Base-by-base conservation (phyloP, 345 rosid genomes). In the Camelina laxa region DNA sequence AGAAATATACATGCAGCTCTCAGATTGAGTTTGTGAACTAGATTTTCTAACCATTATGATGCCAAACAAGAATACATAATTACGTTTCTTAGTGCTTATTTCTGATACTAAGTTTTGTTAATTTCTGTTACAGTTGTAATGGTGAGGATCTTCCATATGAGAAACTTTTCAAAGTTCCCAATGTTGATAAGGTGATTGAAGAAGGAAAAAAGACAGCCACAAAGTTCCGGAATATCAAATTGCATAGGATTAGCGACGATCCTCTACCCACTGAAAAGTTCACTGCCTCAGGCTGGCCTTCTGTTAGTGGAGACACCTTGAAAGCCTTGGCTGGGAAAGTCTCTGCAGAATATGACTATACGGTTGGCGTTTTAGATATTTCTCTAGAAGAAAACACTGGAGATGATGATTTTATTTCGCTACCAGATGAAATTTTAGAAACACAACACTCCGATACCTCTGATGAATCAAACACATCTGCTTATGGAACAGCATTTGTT, bases 261-360 rank as follows among this genome's bases (percentile, higher is more conserved):
- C 69, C 64, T 13, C 73, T 93, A 65, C 88, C 91, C 41, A 72
- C 84, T 30, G 97, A 92, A 82, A 82, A 71, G 64, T 95, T 75
- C 76, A 92, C 99, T 19, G 80, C 90, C 60, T 79, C 84, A 22
- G 99, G 97, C 76, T 86, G 88, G 93, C 99, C 99, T 22, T 90
- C 97, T 15, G 85, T 92, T 73, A 82, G 93, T 62, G 96, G 96
- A 50, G 86, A 73, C 49, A 89, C 91, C 81, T 84, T 95, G 76
- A 95, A 95, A 78, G 78, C 74, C 79, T 81, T 90, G 53, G 96
- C 90, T 42, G 88, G 92, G 71, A 90, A 87, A 82, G 92, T 95
- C 66, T 89, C 92, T 73, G 87, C 88, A 56, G 90, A 80, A 33
- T 88, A 85, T 76, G 85, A 84, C 73, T 80, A 82, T 42, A 38